Conservation (phyloP, 139 green algal species). For the Closterium sp. region DNA sequence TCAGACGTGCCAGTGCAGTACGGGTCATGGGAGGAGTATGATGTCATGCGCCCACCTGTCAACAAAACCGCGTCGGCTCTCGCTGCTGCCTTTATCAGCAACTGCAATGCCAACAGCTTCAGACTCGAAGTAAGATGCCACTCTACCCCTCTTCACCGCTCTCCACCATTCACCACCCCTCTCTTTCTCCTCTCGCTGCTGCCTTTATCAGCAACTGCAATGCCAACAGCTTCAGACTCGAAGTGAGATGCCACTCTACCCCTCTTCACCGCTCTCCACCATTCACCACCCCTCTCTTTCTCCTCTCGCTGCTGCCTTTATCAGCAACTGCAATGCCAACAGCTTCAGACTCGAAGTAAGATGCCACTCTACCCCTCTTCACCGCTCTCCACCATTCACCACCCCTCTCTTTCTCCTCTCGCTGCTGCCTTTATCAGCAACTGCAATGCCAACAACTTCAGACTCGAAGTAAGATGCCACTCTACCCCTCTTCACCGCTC, state of each 20-base stretch:
- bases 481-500: too few relatives aligned
- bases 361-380: neutral
- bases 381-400: too few relatives aligned
- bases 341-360: conserved; percentile 33
- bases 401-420: too few relatives aligned
- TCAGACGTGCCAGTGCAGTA: conserved; percentile 47
- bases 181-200: neutral
- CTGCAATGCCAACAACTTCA: too few relatives aligned
- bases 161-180: too few relatives aligned
- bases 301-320: conserved; percentile 17
- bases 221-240: conserved; percentile 41
- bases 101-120: conserved; percentile 49
- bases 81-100: conserved; percentile 46
- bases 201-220: conserved; percentile 50
- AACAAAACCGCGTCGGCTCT: neutral
- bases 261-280: too few relatives aligned
- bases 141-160: too few relatives aligned
- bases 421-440: too few relatives aligned
- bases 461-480: too few relatives aligned
- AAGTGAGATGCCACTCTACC: conserved; percentile 1
- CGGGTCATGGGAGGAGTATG: conserved; percentile 49
- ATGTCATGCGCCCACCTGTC: conserved; percentile 29
- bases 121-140: too few relatives aligned
- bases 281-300: too few relatives aligned
- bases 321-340: conserved; percentile 49